Evolutionary conservation across 192 early-diverging fungal genomes (phyloP), one percentile per base, ranked within the genome.

Genomic region (Allomyces javanicus): DNA sequence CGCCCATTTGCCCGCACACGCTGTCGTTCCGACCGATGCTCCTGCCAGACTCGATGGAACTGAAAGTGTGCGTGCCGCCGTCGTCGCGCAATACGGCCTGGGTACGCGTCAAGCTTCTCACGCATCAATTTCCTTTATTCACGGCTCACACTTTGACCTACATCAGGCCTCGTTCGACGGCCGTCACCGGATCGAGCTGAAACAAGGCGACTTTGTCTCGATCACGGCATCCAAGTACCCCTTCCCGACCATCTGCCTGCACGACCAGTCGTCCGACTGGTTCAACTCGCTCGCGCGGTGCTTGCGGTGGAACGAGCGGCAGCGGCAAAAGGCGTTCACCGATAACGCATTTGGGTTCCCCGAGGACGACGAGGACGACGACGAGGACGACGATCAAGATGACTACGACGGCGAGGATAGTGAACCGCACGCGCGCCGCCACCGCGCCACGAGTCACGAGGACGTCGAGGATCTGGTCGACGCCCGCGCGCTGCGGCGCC

Each of bases 1-100:
- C 92, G 0, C 92, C 92, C 1, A 93, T 94, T 67, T 97, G 91
- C 71, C 83, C 92, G 3, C 92, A 94, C 70, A 92, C 90, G 7
- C 79, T 97, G 25, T 93, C 92, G 26, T 94, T 94, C 76, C 78
- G 96, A 9, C 94, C 96, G n/a, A 97, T 96, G 85, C 76, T 99
- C 14, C 76, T 99, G 19, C 96, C 96, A 0, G 89, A 92, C 64
- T 85, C 86, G 23, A 87, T 93, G 85, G 91, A 92, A n/a, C 68
- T 99, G 22, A 79, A 86, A 1, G 86, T 99, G 9, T 83, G 84
- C 64, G 82, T 99, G 23, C 91, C 91, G 1, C 83, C 81, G 17
- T 86, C 89, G 74, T 85, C 85, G 19, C 80, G 96, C 17, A 83
- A 81, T 63, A 90, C 90, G 1, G 96, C 92, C 11, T 99, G 92